phyloP scores from a whole-genome alignment of 1,139 yeast species.

The Nakaseomyces nivariensis region DNA sequence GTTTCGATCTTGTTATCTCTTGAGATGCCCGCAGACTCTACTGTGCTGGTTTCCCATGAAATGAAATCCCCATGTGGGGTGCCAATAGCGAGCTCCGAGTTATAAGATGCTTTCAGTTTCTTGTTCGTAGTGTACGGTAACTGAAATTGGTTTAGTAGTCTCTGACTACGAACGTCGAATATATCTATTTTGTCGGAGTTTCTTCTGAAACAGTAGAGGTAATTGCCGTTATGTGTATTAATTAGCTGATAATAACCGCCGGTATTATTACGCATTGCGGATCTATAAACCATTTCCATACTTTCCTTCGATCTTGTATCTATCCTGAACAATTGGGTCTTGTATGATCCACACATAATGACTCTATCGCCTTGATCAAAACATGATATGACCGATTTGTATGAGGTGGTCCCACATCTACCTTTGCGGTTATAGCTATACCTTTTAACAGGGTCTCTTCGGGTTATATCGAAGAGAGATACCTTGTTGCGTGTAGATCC shows the following conservation, averaged over 20 bases:
- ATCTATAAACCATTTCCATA: not conserved
- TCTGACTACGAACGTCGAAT: slow-evolving; percentile 17
- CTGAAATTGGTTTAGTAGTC: slow-evolving; percentile 9
- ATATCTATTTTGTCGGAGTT: slow-evolving; percentile 16
- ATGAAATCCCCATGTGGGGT: slow-evolving; percentile 13
- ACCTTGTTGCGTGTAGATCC: slow-evolving; percentile 23
- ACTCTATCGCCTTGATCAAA: slow-evolving; percentile 13
- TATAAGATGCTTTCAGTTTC: not conserved
- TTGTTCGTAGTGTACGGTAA: not conserved
- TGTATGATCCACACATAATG: slow-evolving; percentile 20
- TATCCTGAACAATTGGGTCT: slow-evolving; percentile 17
- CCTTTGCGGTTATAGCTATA: not conserved
- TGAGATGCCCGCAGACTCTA: slow-evolving; percentile 25
- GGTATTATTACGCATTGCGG: not conserved
- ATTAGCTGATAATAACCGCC: slow-evolving; percentile 22
- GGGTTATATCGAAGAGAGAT: slow-evolving; percentile 16
- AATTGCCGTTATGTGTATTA: slow-evolving; percentile 21
- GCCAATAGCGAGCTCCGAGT: slow-evolving; percentile 13
- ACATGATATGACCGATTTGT: slow-evolving; percentile 20
- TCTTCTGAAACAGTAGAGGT: slow-evolving; percentile 20
- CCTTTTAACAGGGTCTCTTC: slow-evolving; percentile 12
- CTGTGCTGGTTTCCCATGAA: slow-evolving; percentile 18
- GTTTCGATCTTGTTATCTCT: not conserved
- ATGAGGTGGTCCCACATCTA: slow-evolving; percentile 5
- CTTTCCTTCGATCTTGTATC: slow-evolving; percentile 12